Base-by-base conservation (phyloP, 306 rosid genomes). In the Lupinus albus region DNA sequence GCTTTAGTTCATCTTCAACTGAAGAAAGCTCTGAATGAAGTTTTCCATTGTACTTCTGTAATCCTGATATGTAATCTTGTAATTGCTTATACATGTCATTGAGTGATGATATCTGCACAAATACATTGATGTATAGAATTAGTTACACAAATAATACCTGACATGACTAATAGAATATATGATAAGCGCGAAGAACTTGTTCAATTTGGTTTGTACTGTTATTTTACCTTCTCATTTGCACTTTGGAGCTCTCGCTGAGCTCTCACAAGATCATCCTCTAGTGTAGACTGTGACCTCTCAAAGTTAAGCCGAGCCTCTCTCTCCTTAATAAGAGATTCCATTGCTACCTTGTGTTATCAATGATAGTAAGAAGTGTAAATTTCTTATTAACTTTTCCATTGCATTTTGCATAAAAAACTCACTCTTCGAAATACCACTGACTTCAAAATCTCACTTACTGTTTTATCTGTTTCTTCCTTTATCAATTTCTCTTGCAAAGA, bases 41-140 rank as follows among this genome's bases (percentile, higher is more conserved):
- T 66, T 93, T 93, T 64, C 95, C 94, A 68, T 93, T 93, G 77
- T 93, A 93, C 48, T 90, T 92, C 56, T 93, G 99, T 64, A 93
- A 81, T 75, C 97, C 90, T 25, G 99, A 85, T 73, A 90, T 93
- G 81, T 93, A 93, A 42, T 93, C 99, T 76, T 93, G 97, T 59
- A 90, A 77, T 48, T 87, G 83, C 84, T 88, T 93, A 76, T 93
- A 90, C 99, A 93, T 93, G 41, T 93, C 99, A 73, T 91, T 93
- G 55, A 93, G 95, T 8, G 99, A 88, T 12, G 83, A 33, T 82
- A 90, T 88, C 97, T 93, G 84, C 85, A 76, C 44, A 82, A 74
- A 75, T 67, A 65, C 62, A 68, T 64, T 10, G n/a, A 59, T 28
- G 6, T 11, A 52, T 48, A 39, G 42, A 46, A 36, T 72, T 59